Conservation (phyloP, 2,329 filamentous ascomycete genomes). For the Rutstroemia sp. region DNA sequence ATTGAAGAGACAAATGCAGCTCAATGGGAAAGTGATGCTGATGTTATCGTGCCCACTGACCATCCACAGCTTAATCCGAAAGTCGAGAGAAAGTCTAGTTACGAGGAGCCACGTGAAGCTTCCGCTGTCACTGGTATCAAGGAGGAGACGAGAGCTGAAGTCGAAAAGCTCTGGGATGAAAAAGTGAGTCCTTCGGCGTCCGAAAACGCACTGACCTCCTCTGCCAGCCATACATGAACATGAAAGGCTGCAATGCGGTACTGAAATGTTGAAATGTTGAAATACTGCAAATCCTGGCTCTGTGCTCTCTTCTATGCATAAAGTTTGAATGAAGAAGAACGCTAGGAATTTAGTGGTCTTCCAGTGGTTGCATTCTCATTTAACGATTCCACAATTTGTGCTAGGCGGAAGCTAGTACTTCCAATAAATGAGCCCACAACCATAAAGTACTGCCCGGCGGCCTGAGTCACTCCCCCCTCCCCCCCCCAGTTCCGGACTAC, state of each 20-base stretch:
- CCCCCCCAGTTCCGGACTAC: no score
- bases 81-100: no score
- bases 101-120: neutral
- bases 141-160: neutral
- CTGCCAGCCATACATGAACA: neutral
- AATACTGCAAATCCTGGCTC: no score
- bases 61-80: no score
- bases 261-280: neutral
- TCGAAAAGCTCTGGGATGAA: neutral
- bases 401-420: neutral
- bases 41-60: neutral
- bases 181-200: neutral
- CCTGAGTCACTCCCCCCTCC: no score
- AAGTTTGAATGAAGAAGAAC: neutral
- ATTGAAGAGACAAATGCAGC: slow-evolving; percentile 18
- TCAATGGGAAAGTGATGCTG: slow-evolving; percentile 16
- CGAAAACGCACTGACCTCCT: neutral
- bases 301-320: neutral
- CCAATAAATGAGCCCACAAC: neutral
- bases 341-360: neutral
- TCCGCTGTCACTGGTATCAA: neutral
- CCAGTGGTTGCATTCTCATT: neutral
- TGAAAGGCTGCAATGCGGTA: no score
- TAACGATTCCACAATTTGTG: neutral
- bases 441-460: no score